Evolutionary conservation across 495 filamentous ascomycete genomes (phyloP).

Genomic region (Penicillium pulvis): DNA sequence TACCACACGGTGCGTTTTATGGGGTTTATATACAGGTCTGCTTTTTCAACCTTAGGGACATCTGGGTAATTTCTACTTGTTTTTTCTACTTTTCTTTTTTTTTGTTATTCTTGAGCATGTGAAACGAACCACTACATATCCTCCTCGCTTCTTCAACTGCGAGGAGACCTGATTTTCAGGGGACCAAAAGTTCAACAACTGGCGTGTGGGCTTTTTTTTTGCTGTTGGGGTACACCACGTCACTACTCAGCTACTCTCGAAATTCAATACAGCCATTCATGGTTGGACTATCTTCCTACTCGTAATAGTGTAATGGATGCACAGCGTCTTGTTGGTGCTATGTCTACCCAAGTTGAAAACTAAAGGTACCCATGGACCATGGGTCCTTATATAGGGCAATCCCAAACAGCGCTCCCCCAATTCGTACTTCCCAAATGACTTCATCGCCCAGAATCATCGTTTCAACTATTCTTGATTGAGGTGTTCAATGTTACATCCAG

Average conservation of each 20-base stretch:
- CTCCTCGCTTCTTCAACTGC: slow-evolving; percentile 44
- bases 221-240: slow-evolving; percentile 9
- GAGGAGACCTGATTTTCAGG: slow-evolving; percentile 34
- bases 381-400: too few relatives aligned
- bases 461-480: background rate
- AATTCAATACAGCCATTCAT: slow-evolving; percentile 13
- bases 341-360: too few relatives aligned
- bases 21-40: slow-evolving; percentile 50
- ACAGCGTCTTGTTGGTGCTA: too few relatives aligned
- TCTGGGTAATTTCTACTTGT: slow-evolving; percentile 34
- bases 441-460: too few relatives aligned
- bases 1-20: slow-evolving; percentile 40
- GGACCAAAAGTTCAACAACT: slow-evolving; percentile 43
- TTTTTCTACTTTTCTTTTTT: slow-evolving; percentile 17
- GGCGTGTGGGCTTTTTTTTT: slow-evolving; percentile 23
- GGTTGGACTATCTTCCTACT: background rate
- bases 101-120: slow-evolving; percentile 26
- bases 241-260: slow-evolving; percentile 13
- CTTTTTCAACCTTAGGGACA: slow-evolving; percentile 54
- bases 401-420: too few relatives aligned
- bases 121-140: slow-evolving; percentile 35
- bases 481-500: background rate
- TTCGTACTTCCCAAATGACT: too few relatives aligned
- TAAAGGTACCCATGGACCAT: too few relatives aligned
- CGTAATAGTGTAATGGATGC: background rate